Evolutionary conservation across 768 basidiomycete genomes (phyloP).

Genomic region (Naganishia kalamii): DNA sequence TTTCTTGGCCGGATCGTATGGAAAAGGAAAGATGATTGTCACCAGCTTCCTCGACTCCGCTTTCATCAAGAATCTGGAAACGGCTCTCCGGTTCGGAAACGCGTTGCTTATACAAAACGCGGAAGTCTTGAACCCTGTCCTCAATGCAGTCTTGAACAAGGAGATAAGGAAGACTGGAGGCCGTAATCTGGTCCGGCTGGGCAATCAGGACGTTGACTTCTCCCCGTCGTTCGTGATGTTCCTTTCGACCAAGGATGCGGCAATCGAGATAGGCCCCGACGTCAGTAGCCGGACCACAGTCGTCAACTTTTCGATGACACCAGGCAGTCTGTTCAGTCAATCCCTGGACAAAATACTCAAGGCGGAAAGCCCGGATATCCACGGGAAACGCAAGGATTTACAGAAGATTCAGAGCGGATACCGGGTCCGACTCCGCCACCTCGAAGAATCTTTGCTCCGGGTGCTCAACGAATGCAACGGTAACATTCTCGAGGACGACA

Average conservation of each 20-base stretch:
- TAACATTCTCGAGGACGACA: conserved; percentile 94
- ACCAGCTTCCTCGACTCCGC: conserved; percentile 98
- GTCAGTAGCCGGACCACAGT: conserved; percentile 96
- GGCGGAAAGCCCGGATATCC: conserved; percentile 92
- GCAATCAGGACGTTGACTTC: conserved; percentile 97
- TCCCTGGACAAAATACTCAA: conserved; percentile 94
- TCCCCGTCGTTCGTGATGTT: conserved; percentile 99
- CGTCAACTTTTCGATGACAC: conserved; percentile 97
- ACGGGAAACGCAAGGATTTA: conserved; percentile 87
- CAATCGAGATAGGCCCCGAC: conserved; percentile 95
- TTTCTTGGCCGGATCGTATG: conserved; percentile 89
- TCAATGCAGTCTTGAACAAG: conserved; percentile 93
- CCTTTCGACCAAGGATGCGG: conserved; percentile 92
- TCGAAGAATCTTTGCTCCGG: conserved; percentile 86
- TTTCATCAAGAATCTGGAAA: conserved; percentile 96
- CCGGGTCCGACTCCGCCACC: conserved; percentile 78
- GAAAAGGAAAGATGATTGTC: conserved; percentile 91
- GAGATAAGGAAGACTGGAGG: conserved; percentile 94
- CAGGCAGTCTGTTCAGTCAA: conserved; percentile 96
- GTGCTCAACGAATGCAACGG: conserved; percentile 94
- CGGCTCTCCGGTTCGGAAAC: conserved; percentile 96
- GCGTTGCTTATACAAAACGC: conserved; percentile 96
- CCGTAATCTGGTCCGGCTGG: conserved; percentile 90
- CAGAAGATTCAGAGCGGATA: conserved; percentile 99
- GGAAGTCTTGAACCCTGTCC: conserved; percentile 91